phyloP scores from a whole-genome alignment of 208 protist genomes.

The Wallacemonas sp. region DNA sequence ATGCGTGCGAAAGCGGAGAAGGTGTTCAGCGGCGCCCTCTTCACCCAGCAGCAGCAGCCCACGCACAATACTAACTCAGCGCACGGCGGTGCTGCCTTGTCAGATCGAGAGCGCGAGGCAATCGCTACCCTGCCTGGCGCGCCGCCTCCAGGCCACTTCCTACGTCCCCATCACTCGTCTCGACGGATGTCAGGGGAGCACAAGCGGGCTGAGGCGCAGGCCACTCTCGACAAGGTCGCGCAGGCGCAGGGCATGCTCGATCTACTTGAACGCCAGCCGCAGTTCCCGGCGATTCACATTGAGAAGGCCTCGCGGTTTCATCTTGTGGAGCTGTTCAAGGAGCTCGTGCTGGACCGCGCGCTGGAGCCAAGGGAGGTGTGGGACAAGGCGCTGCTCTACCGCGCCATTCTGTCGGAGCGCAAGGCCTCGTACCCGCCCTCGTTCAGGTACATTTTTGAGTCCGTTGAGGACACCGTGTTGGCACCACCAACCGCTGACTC shows the following conservation, averaged over 20 bases:
- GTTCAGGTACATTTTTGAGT: constrained; percentile 72
- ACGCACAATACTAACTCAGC: constrained; percentile 2
- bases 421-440: constrained; percentile 56
- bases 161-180: constrained; percentile 58
- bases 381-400: constrained; percentile 85
- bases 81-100: neutral
- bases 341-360: constrained; percentile 66
- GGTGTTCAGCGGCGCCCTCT: constrained; percentile 53
- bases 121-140: constrained; percentile 25
- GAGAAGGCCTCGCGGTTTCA: constrained; percentile 65
- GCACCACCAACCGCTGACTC: constrained; percentile 6
- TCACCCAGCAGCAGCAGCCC: constrained; percentile 18
- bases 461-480: constrained; percentile 43
- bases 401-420: constrained; percentile 70
- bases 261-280: constrained; percentile 81
- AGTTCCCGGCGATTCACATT: constrained; percentile 81
- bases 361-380: constrained; percentile 61
- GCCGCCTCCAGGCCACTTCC: constrained; percentile 40
- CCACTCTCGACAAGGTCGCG: constrained; percentile 46
- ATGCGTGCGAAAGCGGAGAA: constrained; percentile 52
- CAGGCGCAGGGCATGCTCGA: constrained; percentile 69
- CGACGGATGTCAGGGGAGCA: constrained; percentile 52
- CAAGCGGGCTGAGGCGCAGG: constrained; percentile 45
- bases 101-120: constrained; percentile 4
- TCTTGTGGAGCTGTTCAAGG: constrained; percentile 82